phyloP scores from a whole-genome alignment of 1,284 basidiomycete genomes.

The Moniliella sp. region DNA sequence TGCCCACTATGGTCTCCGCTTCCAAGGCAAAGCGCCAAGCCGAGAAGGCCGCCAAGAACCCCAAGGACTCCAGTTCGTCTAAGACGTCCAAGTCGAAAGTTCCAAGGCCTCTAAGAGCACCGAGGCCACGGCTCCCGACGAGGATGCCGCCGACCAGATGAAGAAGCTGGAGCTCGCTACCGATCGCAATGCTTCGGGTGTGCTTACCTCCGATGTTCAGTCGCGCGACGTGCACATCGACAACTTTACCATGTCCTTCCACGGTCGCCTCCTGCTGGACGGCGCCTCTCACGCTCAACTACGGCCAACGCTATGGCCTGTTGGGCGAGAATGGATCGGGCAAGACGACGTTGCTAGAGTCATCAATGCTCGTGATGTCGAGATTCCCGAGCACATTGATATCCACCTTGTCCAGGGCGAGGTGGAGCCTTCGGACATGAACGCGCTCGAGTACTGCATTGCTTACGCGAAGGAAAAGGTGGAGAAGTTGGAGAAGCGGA shows the following conservation, averaged over 20 bases:
- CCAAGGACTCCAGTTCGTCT: constrained; percentile 19
- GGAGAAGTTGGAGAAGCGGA: constrained; percentile 75
- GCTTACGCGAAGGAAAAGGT: constrained; percentile 80
- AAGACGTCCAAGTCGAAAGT: constrained; percentile 11
- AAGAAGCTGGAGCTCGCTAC: constrained; percentile 30
- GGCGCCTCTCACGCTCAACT: constrained; percentile 78
- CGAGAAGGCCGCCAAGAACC: constrained; percentile 31
- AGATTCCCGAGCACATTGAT: constrained; percentile 83
- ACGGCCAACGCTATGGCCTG: constrained; percentile 83
- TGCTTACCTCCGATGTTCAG: constrained; percentile 74
- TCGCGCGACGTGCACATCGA: constrained; percentile 93
- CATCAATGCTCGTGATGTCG: constrained; percentile 46
- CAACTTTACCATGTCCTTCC: constrained; percentile 84
- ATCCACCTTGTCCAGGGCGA: constrained; percentile 91
- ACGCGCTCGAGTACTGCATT: constrained; percentile 88
- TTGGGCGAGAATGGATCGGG: constrained; percentile 92
- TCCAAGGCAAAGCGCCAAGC: constrained; percentile 34
- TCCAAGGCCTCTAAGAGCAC: constrained; percentile 12
- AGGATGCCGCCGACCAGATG: constrained; percentile 12
- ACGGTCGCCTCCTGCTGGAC: constrained; percentile 79
- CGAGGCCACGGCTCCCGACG: constrained; percentile 7
- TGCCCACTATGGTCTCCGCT: too few relatives aligned
- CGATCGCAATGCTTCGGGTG: constrained; percentile 44
- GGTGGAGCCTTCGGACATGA: constrained; percentile 83
- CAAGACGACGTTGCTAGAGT: constrained; percentile 48